Percentiles rank a stretch among this genome's conserved stretches.
Conservation (phyloP, 441 rosid species). For the Gossypium davidsonii region DNA sequence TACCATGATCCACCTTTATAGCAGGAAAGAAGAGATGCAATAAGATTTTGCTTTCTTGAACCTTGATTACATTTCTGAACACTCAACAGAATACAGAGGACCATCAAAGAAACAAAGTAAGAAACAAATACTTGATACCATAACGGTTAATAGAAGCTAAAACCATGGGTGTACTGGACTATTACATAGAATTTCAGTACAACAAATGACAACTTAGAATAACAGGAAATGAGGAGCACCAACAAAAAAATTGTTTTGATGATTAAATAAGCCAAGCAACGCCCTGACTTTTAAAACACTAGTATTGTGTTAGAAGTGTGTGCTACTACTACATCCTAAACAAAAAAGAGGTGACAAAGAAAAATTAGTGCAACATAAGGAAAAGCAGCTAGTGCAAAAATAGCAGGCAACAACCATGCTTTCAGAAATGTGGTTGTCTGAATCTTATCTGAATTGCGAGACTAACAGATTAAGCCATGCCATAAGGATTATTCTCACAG, state of each 20-base stretch:
- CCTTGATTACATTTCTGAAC: slow-evolving; percentile 41
- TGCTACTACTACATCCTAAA: background rate
- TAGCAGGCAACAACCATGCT: background rate
- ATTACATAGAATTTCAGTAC: background rate
- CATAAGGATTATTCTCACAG: background rate
- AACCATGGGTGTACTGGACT: background rate
- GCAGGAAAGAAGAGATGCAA: slow-evolving; percentile 43
- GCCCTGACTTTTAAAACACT: background rate
- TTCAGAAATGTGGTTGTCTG: background rate
- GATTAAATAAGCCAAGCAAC: background rate
- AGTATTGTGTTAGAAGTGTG: background rate
- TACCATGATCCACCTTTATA: slow-evolving; percentile 56
- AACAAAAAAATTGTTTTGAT: background rate
- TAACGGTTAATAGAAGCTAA: background rate
- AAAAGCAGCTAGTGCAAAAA: background rate
- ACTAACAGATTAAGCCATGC: background rate
- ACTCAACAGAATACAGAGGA: slow-evolving; percentile 10
- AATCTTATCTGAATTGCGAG: background rate
- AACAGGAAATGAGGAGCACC: background rate
- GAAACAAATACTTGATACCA: slow-evolving; percentile 1
- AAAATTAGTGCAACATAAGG: background rate
- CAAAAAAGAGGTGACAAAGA: background rate
- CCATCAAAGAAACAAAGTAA: slow-evolving; percentile 16
- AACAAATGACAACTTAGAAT: background rate
- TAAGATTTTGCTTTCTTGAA: slow-evolving; percentile 62